phyloP scores from a whole-genome alignment of 78 protist species.

The Chrysochromulina parva region DNA sequence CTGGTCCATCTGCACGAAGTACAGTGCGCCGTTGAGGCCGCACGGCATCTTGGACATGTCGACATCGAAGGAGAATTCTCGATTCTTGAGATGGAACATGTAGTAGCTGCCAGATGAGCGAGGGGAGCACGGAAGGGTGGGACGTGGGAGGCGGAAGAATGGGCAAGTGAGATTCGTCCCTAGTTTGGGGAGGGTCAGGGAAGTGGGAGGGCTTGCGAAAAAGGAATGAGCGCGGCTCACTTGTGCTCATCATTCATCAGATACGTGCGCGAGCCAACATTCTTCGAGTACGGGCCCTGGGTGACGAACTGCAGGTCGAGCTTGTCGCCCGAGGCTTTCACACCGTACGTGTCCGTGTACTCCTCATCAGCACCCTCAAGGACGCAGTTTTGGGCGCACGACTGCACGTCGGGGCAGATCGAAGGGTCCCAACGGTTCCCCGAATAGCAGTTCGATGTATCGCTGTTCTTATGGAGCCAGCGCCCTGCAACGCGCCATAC shows the following conservation, averaged over 20 bases:
- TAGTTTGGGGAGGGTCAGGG: no score
- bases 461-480: conserved; percentile 54
- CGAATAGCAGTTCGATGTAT: conserved; percentile 58
- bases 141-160: no score
- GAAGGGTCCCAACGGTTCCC: conserved; percentile 52
- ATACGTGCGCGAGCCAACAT: conserved; percentile 70
- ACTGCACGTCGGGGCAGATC: conserved; percentile 58
- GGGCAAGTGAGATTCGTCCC: no score
- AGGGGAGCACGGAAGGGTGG: no score
- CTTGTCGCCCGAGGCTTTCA: conserved; percentile 25
- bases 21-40: conserved; percentile 76
- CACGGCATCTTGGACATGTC: conserved; percentile 66
- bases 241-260: conserved; percentile 45
- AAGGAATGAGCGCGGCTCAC: no score
- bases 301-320: conserved; percentile 59
- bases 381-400: conserved; percentile 61
- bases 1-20: conserved; percentile 66
- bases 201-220: no score
- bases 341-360: conserved; percentile 50
- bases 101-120: conserved; percentile 23
- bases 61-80: conserved; percentile 69
- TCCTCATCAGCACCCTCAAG: conserved; percentile 63
- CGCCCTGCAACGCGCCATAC: no score
- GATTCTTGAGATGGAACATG: conserved; percentile 59
- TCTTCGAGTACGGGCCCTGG: conserved; percentile 50